Evolutionary conservation across 371 early-diverging fungal species (phyloP), one percentile per base, ranked within the genome.

Genomic region (Mucor indicus): DNA sequence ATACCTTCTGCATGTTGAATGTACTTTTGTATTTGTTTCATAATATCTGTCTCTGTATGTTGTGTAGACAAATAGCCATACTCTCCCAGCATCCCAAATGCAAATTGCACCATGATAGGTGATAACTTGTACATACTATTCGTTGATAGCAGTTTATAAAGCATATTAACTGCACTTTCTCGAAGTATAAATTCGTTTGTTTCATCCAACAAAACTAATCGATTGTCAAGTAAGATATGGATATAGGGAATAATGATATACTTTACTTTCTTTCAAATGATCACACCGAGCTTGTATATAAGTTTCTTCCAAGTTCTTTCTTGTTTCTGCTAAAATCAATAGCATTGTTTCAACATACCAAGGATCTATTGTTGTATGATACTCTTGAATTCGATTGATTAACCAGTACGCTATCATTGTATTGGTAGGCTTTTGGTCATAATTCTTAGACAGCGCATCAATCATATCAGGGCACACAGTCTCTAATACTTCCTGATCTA

Each of bases 21-120:
- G 57, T 61, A 66, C 48, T 61, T 65, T 35, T 63, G 60, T 11
- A 74, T 16, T 23, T 65, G 64, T 2, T 40, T 50, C 66, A 74
- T 74, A 0, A 51, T 50, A 17, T 69, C 64, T 10, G 46, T 24
- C 12, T 68, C 66, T 2, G 58, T 43, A n/a, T 53, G 21, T 13
- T 44, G 22, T 0, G 17, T 29, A 11, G 57, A 55, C 11, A 65
- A 33, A 40, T 74, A 68, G 1, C 63, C 54, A 47, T 66, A 46
- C 38, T 74, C 66, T 16, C 68, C 61, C 17, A 67, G 24, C 12
- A 39, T 57, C 51, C 47, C 62, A 30, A 55, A 61, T 24, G 42
- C 40, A 37, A 65, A 60, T 35, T 55, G 57, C 12, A 62, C 12
- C 8, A 53, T 42, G 10, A 25, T 43, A 12, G 52, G 38, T 19